Evolutionary conservation across 2,329 filamentous ascomycete species (phyloP), one percentile per base, ranked within the genome.

Genomic region (Cytospora leucostoma): DNA sequence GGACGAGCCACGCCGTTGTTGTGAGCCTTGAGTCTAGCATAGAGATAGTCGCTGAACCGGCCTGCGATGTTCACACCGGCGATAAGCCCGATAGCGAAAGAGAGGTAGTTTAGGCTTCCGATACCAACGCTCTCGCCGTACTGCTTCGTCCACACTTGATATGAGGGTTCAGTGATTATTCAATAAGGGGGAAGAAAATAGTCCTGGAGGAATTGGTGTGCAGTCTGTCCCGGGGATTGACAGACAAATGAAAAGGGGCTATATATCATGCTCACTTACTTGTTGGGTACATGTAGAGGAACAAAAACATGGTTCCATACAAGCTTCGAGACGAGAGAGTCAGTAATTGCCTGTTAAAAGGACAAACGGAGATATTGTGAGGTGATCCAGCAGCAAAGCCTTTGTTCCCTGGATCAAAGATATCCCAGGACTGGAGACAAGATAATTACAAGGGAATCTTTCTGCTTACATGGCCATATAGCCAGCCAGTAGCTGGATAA

Each of bases 241-340:
- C 27, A 2, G 4, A 27, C 27, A 27, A 27, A 27, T 27, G 27
- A 27, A 27, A 27, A 27, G 27, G 27, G 27, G 27, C 27, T 27
- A 27, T 27, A 27, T 2, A 27, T 27, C 27, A 3, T 27, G 2
- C 27, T 27, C 27, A 27, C 27, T 27, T 27, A 27, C 27, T 8
- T 7, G 7, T n/a, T 7, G 38, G 15, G 7, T n/a, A 44, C 17
- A 19, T 44, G 17, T n/a, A 15, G 38, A 17, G 77, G 32, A 81
- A 70, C 19, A 81, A 70, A 69, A 84, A 85, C 17, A 85, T 75
- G 59, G 81, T 76, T n/a, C 82, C 80, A 66, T 83, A 84, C 7
- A 79, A 70, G 50, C 27, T 27, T 27, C 27, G 27, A 27, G 27
- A 27, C 27, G 4, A 27, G 27, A 27, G 4, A 27, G 27, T 27